Conservation (phyloP, 2,329 filamentous ascomycete genomes). For the Apiospora kogelbergensis region DNA sequence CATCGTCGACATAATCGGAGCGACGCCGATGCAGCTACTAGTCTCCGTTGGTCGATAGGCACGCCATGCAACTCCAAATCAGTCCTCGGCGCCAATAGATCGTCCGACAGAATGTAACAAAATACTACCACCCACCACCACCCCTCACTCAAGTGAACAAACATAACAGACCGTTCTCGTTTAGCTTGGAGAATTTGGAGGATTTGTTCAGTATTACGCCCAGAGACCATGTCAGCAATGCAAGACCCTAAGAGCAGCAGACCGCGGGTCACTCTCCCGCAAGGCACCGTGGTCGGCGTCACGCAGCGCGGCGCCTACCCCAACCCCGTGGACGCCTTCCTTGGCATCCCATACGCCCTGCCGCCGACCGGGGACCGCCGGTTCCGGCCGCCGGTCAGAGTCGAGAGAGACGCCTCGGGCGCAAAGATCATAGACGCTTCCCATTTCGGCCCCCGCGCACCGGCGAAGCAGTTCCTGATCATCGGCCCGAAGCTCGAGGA, state of each 20-base stretch:
- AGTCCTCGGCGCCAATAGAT: neutral
- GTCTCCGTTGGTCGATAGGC: neutral
- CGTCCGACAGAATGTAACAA: neutral
- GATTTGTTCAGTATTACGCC: neutral
- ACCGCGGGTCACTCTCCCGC: constrained; percentile 17
- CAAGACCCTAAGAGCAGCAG: neutral
- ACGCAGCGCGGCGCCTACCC: constrained; percentile 18
- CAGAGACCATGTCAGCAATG: neutral
- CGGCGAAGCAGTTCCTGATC: constrained; percentile 20
- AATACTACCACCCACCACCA: neutral
- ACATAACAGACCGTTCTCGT: too few relatives aligned
- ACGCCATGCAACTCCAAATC: neutral
- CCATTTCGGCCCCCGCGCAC: constrained; percentile 23
- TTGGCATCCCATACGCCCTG: constrained; percentile 49
- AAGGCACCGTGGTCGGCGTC: constrained; percentile 26
- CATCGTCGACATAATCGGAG: neutral
- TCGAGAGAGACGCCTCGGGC: constrained; percentile 25
- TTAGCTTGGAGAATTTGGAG: too few relatives aligned
- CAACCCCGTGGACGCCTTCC: constrained; percentile 39
- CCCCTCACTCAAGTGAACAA: neutral
- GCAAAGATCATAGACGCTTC: constrained; percentile 24
- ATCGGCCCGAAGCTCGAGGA: constrained; percentile 19
- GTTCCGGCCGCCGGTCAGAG: constrained; percentile 38
- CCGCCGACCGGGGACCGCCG: constrained; percentile 46
- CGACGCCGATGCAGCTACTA: neutral